Base-by-base conservation (phyloP, 768 basidiomycete genomes). In the Leucocoprinus leucothites region DNA sequence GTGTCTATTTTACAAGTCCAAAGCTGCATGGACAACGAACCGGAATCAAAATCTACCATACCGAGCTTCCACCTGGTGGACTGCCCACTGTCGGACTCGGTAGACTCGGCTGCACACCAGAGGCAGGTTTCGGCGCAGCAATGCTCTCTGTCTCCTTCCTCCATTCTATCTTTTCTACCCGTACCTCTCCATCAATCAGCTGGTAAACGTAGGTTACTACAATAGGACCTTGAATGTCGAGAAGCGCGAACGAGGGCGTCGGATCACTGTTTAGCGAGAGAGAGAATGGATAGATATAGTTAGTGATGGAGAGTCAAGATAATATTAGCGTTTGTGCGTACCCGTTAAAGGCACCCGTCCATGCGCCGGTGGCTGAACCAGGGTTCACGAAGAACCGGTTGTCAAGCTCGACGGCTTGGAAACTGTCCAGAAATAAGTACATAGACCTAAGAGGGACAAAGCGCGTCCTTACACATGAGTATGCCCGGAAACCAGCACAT, bases 121-220 rank as follows among this genome's bases (percentile, higher is more conserved):
- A 74, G 11, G 71, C 71, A 56, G 74, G 76, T 44, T 77, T 70
- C 8, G 79, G 74, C 4, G 70, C 64, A 25, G 67, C 64, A 25
- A 72, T 64, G 22, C 71, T 69, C 47, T 72, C 80, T 34, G 72
- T 60, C 58, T 88, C 85, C 62, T 87, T 88, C 57, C 87, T 75
- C 74, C 85, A 91, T 67, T 91, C 89, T 53, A 93, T 87, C 76
- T 93, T 93, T 74, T 93, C 91, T 3, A 93, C 91, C n/a, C 90
- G 80, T 2, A 95, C 93, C 69, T 95, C 94, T 40, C 92, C 91
- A 41, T 95, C 93, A 43, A 96, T 88, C 26, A 96, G 82, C 65
- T 95, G 93, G 69, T 96, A 98, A 2, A 98, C 94, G 64, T 97
- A 98, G 2, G 96, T 98, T 24, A 97, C 94, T 31, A 99, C 91